Percentiles rank a stretch among this genome's conserved stretches.
These are phyloP conservation scores for Mortierella sp. DNA, from an alignment of 371 early-diverging fungal species.

Conservation along the genomic window DNA sequence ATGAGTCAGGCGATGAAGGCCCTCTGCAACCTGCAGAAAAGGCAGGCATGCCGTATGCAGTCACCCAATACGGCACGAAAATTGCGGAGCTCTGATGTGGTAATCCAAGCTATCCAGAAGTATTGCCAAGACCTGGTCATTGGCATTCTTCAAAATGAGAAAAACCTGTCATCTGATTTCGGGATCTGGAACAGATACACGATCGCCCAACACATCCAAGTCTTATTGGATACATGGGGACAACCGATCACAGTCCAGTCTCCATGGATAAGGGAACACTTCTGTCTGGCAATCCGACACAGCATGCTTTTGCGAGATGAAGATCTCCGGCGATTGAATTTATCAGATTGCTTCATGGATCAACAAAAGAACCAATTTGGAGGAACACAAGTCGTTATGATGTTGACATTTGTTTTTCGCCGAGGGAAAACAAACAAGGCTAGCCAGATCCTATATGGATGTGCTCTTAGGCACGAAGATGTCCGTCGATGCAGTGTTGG, in stretches of 20 bases:
- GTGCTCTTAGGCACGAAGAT: slow-evolving; percentile 17
- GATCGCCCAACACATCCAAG: background rate
- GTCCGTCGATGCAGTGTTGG: slow-evolving; percentile 36
- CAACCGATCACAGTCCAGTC: background rate
- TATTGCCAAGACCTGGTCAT: background rate
- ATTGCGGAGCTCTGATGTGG: background rate
- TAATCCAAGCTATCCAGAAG: background rate
- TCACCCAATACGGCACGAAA: too few species aligned
- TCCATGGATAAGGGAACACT: background rate
- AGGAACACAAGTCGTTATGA: slow-evolving; percentile 8
- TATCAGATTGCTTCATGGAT: slow-evolving; percentile 19
- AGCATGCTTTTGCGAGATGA: slow-evolving; percentile 20
- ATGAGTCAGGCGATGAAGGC: background rate
- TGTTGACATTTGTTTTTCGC: slow-evolving; percentile 4
- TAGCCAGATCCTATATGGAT: slow-evolving; percentile 8
- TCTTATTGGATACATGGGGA: background rate
- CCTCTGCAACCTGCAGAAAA: background rate
- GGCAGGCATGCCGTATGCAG: background rate
- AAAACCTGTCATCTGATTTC: too few species aligned
- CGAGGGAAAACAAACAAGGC: slow-evolving; percentile 11
- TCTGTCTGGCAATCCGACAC: slow-evolving; percentile 15
- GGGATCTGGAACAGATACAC: background rate
- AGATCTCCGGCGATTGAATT: slow-evolving; percentile 12
- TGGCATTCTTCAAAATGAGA: background rate
- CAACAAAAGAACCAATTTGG: background rate